Evolutionary conservation across 352 stramenopile species (phyloP), one percentile per base, ranked within the genome.

Genomic region (Globisporangium uncinulatum): DNA sequence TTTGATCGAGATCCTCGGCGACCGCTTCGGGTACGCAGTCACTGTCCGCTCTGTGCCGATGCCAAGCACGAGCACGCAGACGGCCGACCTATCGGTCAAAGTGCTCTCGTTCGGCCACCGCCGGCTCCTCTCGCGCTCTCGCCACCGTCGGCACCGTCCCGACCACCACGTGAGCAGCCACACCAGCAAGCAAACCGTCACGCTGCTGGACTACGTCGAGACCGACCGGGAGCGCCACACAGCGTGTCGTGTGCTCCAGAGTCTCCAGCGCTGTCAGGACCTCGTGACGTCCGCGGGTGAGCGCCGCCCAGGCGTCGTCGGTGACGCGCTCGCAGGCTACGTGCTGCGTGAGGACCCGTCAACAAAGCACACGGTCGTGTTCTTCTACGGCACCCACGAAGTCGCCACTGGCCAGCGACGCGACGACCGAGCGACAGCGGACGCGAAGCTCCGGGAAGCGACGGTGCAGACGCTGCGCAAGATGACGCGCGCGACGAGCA

Each of bases 151-250:
- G 39, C 15, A 15, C 34, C 6, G 24, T 29, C 24, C 24, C 6
- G 34, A 39, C 2, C 34, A 39, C 34, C 34, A 39, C 34, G 7
- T 39, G 34, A 39, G 9, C 7, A 51, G 17, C 24, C 24, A 4
- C 1, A 4, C 24, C 41, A 52, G 19, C 36, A 65, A 68, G 43
- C 45, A 32, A 15, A 64, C 36, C 6, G 48, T 59, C 6, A 53
- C 60, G 29, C 56, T 70, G 39, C 44, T 72, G 7, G 65, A 72
- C 58, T 70, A 54, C 45, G 54, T 65, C 15, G 53, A 72, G 59
- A 54, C 53, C 9, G 19, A 62, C 31, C 24, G 14, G 1, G 41
- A 62, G 62, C 62, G 19, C 37, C 59, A n/a, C 52, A 52, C 45
- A 29, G 59, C 19, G 21, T 55, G 31, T 32, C 41, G 36, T 20